These are phyloP conservation scores for Carex pumila DNA, from an alignment of 176 grass and related monocot genomes.

Conservation along the genomic window DNA sequence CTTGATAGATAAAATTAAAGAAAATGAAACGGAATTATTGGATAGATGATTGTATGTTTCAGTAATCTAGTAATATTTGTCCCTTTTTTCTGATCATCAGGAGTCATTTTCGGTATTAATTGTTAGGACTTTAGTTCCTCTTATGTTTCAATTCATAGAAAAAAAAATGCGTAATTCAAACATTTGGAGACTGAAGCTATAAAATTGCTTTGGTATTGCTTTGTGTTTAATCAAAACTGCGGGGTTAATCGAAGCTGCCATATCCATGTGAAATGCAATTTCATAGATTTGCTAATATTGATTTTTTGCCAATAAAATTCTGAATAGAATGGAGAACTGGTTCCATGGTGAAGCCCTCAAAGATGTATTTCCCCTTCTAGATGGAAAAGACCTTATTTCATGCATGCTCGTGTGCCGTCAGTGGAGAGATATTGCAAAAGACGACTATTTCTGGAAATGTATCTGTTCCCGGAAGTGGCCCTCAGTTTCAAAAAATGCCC, in stretches of 20 bases:
- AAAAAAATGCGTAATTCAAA: not conserved
- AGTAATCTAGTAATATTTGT: not conserved
- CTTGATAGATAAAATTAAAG: not conserved
- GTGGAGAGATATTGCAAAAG: conserved; percentile 50
- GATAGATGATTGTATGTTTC: not conserved
- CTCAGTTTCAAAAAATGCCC: conserved; percentile 51
- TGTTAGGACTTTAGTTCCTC: not conserved
- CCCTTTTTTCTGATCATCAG: not conserved
- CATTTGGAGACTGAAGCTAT: not conserved
- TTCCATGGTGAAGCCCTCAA: conserved; percentile 56
- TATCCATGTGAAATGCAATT: not conserved
- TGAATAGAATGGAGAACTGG: conserved; percentile 44
- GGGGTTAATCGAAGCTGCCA: not conserved
- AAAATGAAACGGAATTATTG: not conserved
- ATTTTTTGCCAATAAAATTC: not conserved
- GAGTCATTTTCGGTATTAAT: not conserved
- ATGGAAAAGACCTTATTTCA: conserved; percentile 54
- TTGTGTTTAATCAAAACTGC: not conserved
- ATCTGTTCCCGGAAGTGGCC: conserved; percentile 63
- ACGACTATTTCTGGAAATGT: conserved; percentile 84
- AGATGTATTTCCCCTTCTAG: conserved; percentile 53
- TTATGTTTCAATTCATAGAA: not conserved
- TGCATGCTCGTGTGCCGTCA: conserved; percentile 78
- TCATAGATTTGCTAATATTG: not conserved
- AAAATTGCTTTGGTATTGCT: not conserved